phyloP scores from a whole-genome alignment of 2,329 filamentous ascomycete genomes.

The Endocalyx cinctus region DNA sequence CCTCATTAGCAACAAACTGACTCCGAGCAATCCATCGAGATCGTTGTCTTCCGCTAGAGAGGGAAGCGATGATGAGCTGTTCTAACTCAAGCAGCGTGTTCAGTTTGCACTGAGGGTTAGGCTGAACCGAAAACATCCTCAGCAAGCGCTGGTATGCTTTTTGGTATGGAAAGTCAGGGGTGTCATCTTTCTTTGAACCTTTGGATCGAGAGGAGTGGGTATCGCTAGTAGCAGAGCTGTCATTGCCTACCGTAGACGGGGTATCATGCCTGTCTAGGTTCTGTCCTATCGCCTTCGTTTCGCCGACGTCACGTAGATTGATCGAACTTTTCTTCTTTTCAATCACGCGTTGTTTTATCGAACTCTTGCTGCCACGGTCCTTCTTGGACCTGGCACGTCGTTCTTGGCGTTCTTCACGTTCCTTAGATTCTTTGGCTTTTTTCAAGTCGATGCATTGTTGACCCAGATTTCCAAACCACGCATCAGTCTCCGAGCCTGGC shows the following conservation, averaged over 20 bases:
- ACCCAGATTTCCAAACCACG: conserved; percentile 71
- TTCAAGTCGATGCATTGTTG: conserved; percentile 63
- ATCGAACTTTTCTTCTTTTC: conserved; percentile 67
- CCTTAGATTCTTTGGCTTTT: too few species aligned
- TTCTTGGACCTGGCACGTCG: conserved; percentile 35
- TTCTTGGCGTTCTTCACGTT: conserved; percentile 48
- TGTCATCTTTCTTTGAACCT: conserved; percentile 27
- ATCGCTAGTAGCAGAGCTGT: conserved; percentile 36
- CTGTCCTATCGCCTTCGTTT: conserved; percentile 28
- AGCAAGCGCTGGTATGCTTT: conserved; percentile 76
- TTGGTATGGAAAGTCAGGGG: conserved; percentile 69
- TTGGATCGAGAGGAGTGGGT: conserved; percentile 29
- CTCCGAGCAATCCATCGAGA: conserved; percentile 33
- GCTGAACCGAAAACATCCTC: conserved; percentile 81
- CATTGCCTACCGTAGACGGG: conserved; percentile 34
- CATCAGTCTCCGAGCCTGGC: conserved; percentile 88
- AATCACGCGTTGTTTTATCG: conserved; percentile 46
- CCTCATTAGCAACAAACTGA: conserved; percentile 33
- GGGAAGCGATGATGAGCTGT: conserved; percentile 71
- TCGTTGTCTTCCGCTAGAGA: conserved; percentile 50
- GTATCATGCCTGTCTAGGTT: conserved; percentile 34
- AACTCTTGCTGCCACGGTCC: conserved; percentile 39
- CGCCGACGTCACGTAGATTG: conserved; percentile 52
- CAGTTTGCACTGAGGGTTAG: conserved; percentile 83
- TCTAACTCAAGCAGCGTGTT: conserved; percentile 79